phyloP scores from a whole-genome alignment of 441 rosid species.

The Rhodomyrtus psidioides region DNA sequence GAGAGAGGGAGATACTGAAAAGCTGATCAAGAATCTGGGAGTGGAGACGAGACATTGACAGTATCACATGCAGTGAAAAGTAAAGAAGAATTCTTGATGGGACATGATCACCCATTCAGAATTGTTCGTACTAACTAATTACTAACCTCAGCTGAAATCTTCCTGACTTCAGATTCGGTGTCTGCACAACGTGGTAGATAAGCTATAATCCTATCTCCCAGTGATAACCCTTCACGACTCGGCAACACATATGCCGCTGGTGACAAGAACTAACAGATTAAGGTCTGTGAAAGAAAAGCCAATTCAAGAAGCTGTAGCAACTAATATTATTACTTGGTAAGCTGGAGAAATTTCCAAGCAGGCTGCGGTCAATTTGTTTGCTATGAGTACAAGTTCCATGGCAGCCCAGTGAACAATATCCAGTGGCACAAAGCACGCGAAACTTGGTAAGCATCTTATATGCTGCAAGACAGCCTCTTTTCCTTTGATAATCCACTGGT shows the following conservation, averaged over 20 bases:
- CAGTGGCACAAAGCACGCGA: constrained; percentile 78
- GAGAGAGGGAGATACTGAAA: constrained; percentile 93
- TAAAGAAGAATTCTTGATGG: neutral
- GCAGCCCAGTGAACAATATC: constrained; percentile 94
- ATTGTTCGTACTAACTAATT: neutral
- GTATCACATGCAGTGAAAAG: neutral
- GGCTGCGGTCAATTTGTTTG: constrained; percentile 74
- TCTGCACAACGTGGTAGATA: constrained; percentile 99
- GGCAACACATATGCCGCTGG: constrained; percentile 94
- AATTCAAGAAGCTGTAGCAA: neutral
- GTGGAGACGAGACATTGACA: constrained; percentile 1
- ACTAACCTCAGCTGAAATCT: constrained; percentile 88
- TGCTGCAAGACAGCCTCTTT: constrained; percentile 93
- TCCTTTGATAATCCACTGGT: constrained; percentile 82
- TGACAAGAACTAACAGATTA: constrained; percentile 17
- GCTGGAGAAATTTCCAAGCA: constrained; percentile 66
- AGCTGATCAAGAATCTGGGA: constrained; percentile 89
- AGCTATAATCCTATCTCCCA: constrained; percentile 91
- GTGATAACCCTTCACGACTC: constrained; percentile 85
- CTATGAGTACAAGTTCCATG: constrained; percentile 84
- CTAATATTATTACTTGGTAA: constrained; percentile 65
- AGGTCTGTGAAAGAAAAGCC: constrained; percentile 1
- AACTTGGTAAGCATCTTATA: constrained; percentile 91
- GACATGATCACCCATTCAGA: neutral
- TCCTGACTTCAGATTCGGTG: constrained; percentile 89